Evolutionary conservation across 371 early-diverging fungal species (phyloP).

Genomic region (Rhizopus sp.): DNA sequence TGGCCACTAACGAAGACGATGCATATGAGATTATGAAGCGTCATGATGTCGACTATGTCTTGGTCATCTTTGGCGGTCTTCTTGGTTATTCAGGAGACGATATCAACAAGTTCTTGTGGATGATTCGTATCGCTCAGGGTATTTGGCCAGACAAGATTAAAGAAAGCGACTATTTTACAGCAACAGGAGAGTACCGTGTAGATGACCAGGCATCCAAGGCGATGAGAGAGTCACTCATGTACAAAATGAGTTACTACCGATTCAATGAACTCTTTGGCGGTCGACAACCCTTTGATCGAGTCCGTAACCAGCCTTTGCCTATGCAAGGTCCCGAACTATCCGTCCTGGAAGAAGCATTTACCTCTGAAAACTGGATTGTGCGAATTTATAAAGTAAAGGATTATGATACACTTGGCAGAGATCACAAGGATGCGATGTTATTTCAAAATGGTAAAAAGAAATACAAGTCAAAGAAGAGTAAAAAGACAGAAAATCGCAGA

Average conservation of each 20-base stretch:
- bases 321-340: conserved; percentile 77
- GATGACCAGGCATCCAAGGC: conserved; percentile 88
- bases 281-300: conserved; percentile 80
- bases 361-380: conserved; percentile 94
- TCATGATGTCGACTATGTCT: conserved; percentile 95
- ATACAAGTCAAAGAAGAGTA: conserved; percentile 34
- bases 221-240: conserved; percentile 93
- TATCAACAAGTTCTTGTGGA: conserved; percentile 99
- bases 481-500: conserved; percentile 49
- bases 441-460: conserved; percentile 63
- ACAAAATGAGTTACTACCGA: conserved; percentile 96
- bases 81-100: conserved; percentile 98
- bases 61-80: conserved; percentile 95
- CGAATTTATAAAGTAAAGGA: conserved; percentile 96
- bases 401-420: conserved; percentile 88
- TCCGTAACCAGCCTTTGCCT: conserved; percentile 81
- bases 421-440: conserved; percentile 68
- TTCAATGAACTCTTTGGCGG: conserved; percentile 87
- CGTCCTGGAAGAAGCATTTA: conserved; percentile 91
- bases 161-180: conserved; percentile 88
- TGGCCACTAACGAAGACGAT: conserved; percentile 90
- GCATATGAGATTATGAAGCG: conserved; percentile 88
- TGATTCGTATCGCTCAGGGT: conserved; percentile 97
- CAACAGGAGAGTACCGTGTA: conserved; percentile 90
- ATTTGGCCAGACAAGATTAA: conserved; percentile 93